Conservation (phyloP, 106 monocot species). For the Hemerocallis citrina region DNA sequence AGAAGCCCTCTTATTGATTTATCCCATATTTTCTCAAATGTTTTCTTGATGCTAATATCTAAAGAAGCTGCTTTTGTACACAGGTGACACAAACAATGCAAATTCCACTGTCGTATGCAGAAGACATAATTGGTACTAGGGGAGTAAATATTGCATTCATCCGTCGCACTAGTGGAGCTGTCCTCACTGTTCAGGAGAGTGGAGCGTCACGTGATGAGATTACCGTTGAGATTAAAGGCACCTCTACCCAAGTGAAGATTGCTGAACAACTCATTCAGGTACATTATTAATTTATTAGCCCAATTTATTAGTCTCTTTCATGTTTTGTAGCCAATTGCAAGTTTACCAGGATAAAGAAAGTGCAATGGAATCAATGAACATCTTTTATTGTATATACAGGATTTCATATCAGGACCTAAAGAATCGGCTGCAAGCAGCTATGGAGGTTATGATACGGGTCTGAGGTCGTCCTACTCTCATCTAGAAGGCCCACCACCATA, state of each 20-base stretch:
- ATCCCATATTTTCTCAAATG: too few relatives aligned
- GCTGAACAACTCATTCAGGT: constrained; percentile 50
- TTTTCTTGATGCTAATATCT: too few relatives aligned
- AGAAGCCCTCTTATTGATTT: too few relatives aligned
- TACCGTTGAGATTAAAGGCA: constrained; percentile 58
- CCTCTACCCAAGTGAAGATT: constrained; percentile 35
- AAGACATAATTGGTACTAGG: constrained; percentile 52
- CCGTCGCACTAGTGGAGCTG: constrained; percentile 32
- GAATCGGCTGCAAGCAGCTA: constrained; percentile 29
- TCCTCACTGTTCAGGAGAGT: constrained; percentile 41
- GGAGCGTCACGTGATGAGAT: constrained; percentile 31
- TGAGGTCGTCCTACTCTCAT: constrained; percentile 45
- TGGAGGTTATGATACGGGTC: constrained; percentile 26
- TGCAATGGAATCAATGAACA: neutral
- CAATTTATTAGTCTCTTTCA: neutral
- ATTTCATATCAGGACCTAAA: constrained; percentile 32
- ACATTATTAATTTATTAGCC: neutral
- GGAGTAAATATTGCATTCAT: constrained; percentile 45
- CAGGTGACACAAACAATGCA: constrained; percentile 59
- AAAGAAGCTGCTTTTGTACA: neutral
- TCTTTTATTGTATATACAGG: constrained; percentile 15
- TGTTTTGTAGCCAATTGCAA: neutral
- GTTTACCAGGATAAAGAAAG: neutral
- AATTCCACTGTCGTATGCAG: constrained; percentile 46
- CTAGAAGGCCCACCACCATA: constrained; percentile 19